Conservation (phyloP, 2,329 filamentous ascomycete species). For the Fusarium udum region DNA sequence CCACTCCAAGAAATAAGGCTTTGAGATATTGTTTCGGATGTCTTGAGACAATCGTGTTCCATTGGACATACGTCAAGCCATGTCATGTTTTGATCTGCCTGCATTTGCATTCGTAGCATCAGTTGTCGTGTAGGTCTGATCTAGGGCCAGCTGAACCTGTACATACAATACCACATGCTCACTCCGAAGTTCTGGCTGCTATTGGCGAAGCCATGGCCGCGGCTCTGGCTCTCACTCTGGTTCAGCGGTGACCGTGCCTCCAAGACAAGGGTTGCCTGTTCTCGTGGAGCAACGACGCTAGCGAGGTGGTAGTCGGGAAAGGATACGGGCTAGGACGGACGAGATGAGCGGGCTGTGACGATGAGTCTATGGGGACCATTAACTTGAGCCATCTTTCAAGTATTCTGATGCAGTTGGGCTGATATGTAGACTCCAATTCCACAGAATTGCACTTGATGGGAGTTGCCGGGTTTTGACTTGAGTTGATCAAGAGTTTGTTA, state of each 20-base stretch:
- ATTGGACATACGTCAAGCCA: slow-evolving; percentile 4
- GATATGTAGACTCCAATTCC: background rate
- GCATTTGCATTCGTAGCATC: background rate
- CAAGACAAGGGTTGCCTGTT: slow-evolving; percentile 27
- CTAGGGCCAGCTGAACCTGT: slow-evolving; percentile 34
- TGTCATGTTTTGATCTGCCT: slow-evolving; percentile 1
- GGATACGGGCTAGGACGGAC: slow-evolving; percentile 23
- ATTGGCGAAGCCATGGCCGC: slow-evolving; percentile 6
- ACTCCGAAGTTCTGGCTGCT: background rate
- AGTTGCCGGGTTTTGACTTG: background rate
- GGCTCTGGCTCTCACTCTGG: slow-evolving; percentile 21
- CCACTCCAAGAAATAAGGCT: background rate
- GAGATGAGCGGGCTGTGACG: slow-evolving; percentile 14
- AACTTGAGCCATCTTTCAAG: background rate
- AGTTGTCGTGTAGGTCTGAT: slow-evolving; percentile 3
- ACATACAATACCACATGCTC: background rate
- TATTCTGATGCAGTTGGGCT: background rate
- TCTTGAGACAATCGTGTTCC: slow-evolving; percentile 5
- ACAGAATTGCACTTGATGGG: background rate
- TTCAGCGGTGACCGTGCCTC: slow-evolving; percentile 17
- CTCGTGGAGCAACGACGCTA: slow-evolving; percentile 28
- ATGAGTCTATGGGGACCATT: slow-evolving; percentile 19
- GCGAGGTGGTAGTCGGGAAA: slow-evolving; percentile 32
- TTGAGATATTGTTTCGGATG: slow-evolving; percentile 27
- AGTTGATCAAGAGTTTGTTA: background rate